Evolutionary conservation across 257 asterid genomes (phyloP).

Genomic region (Fraxinus americana): DNA sequence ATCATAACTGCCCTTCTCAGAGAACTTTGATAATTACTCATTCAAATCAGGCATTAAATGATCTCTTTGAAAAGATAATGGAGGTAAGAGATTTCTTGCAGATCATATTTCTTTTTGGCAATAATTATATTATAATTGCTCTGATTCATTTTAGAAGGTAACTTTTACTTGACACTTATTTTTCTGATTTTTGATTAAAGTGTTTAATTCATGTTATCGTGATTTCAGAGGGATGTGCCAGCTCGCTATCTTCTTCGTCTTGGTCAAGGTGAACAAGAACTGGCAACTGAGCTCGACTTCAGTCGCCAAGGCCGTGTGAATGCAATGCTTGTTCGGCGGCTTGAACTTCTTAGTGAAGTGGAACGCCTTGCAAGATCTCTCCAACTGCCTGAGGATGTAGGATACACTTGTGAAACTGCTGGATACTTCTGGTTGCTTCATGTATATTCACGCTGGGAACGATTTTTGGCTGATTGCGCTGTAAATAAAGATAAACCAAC

Average conservation of each 20-base stretch:
- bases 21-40: conserved; percentile 96
- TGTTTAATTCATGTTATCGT: conserved; percentile 23
- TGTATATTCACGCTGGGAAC: conserved; percentile 98
- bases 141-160: not conserved
- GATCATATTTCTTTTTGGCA: not conserved
- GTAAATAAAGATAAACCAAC: conserved; percentile 69
- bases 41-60: conserved; percentile 97
- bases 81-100: conserved; percentile 51
- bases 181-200: not conserved
- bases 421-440: conserved; percentile 98
- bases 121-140: conserved; percentile 9
- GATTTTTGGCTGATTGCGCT: conserved; percentile 76
- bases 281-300: conserved; percentile 97
- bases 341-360: conserved; percentile 94
- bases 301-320: conserved; percentile 99
- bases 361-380: conserved; percentile 94
- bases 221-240: conserved; percentile 91
- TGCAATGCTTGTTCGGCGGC: conserved; percentile 95
- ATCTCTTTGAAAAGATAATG: conserved; percentile 98
- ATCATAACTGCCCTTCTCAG: conserved; percentile 99
- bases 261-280: conserved; percentile 99
- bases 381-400: conserved; percentile 93
- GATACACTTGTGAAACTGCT: conserved; percentile 97
- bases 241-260: conserved; percentile 98
- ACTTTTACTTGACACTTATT: not conserved